A percentile compares a stretch with the other conserved stretches of the same genome.
Conservation (phyloP, 371 early-diverging fungal species). For the Lichtheimia corymbifera region DNA sequence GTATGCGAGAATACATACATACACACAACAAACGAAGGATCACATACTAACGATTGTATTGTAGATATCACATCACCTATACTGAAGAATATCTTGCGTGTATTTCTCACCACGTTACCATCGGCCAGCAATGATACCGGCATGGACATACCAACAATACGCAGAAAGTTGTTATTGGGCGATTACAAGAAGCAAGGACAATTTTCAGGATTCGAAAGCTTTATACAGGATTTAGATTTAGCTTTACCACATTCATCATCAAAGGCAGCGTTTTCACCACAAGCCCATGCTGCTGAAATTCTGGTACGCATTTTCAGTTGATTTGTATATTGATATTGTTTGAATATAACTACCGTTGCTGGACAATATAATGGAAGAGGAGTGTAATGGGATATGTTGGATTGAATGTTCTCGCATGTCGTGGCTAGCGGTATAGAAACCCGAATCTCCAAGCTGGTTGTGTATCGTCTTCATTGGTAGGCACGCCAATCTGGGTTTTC, state of each 20-base stretch:
- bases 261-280: too few species aligned
- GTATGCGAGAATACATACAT: neutral
- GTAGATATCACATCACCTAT: conserved; percentile 8
- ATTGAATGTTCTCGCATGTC: too few species aligned
- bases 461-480: too few species aligned
- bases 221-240: conserved; percentile 8
- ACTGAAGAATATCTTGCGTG: conserved; percentile 7
- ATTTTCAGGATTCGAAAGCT: conserved; percentile 7
- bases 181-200: conserved; percentile 2
- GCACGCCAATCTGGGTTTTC: too few species aligned
- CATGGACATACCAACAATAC: neutral
- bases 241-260: neutral
- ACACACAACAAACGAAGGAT: neutral
- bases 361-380: too few species aligned
- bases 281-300: too few species aligned
- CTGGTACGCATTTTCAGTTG: too few species aligned
- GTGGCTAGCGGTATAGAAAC: too few species aligned
- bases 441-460: too few species aligned
- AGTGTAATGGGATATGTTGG: too few species aligned
- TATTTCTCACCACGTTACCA: conserved; percentile 6
- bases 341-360: too few species aligned
- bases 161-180: conserved; percentile 3
- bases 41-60: neutral
- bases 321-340: too few species aligned
- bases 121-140: neutral